phyloP scores from a whole-genome alignment of 257 asterid genomes.

The Oldenlandia corymbosa region DNA sequence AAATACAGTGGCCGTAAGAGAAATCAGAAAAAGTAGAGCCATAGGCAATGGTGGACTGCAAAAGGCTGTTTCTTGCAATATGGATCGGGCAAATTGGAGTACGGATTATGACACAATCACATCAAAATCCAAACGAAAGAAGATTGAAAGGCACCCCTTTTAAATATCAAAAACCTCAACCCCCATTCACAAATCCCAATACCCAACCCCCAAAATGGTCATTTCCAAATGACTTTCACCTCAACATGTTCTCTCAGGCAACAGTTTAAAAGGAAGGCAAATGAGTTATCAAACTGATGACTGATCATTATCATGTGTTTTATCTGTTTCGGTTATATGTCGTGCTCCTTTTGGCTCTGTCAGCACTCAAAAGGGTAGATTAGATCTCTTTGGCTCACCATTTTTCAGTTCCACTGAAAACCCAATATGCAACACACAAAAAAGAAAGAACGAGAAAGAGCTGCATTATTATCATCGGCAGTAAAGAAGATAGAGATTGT shows the following conservation, averaged over 20 bases:
- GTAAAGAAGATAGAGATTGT: no score
- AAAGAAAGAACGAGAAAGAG: no score
- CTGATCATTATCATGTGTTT: slow-evolving; percentile 1
- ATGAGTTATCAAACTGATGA: background rate
- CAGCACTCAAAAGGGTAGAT: no score
- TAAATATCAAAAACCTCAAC: no score
- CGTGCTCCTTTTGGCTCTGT: slow-evolving; percentile 1
- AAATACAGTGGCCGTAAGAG: background rate
- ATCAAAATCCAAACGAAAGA: slow-evolving; percentile 9
- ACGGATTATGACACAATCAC: slow-evolving; percentile 12
- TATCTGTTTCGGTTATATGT: background rate
- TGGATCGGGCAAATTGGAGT: slow-evolving; percentile 7
- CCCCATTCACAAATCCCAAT: background rate
- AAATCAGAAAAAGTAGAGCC: background rate
- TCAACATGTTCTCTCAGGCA: background rate
- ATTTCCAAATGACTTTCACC: background rate
- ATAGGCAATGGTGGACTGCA: slow-evolving; percentile 3
- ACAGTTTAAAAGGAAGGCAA: background rate
- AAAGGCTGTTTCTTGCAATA: slow-evolving; percentile 11
- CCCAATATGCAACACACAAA: no score
- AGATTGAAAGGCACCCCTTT: no score
- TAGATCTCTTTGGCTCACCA: no score
- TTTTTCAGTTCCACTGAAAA: no score
- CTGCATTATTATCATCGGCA: no score
- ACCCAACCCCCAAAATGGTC: background rate